Percentiles rank a stretch among this genome's conserved stretches.
phyloP scores from a whole-genome alignment of 805 yeast genomes.

The Teunomyces atbi region DNA sequence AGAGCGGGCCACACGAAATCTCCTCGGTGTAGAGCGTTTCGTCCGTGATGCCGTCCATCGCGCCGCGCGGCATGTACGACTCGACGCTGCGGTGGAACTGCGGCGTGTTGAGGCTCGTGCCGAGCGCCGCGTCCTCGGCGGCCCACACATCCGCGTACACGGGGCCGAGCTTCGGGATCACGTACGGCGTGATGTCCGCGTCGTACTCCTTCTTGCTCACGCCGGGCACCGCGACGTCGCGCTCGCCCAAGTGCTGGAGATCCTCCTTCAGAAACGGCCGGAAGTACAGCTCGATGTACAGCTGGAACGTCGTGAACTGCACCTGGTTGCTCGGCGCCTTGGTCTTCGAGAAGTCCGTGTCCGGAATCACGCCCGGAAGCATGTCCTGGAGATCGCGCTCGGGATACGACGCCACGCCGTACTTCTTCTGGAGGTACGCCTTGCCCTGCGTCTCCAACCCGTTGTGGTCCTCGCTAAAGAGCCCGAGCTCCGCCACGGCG shows the following conservation, averaged over 20 bases:
- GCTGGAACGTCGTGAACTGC: constrained; percentile 82
- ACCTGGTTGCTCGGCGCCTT: constrained; percentile 80
- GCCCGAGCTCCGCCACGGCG: constrained; percentile 58
- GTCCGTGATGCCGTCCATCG: constrained; percentile 57
- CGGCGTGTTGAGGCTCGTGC: constrained; percentile 46
- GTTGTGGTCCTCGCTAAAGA: constrained; percentile 59
- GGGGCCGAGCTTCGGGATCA: constrained; percentile 84
- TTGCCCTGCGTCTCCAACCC: constrained; percentile 67
- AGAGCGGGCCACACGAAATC: constrained; percentile 87
- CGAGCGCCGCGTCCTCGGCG: constrained; percentile 63
- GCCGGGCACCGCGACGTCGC: constrained; percentile 55
- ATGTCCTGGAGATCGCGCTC: constrained; percentile 67
- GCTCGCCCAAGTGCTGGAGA: constrained; percentile 63
- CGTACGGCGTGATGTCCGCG: constrained; percentile 65
- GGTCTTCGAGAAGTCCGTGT: constrained; percentile 76
- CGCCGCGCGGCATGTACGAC: constrained; percentile 55
- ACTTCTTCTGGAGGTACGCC: constrained; percentile 70
- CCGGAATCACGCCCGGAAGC: constrained; percentile 87
- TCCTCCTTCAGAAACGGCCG: constrained; percentile 80
- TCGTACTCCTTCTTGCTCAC: constrained; percentile 51
- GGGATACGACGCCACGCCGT: constrained; percentile 91
- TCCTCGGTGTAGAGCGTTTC: constrained; percentile 66
- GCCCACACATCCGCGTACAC: constrained; percentile 83
- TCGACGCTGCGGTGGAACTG: constrained; percentile 43
- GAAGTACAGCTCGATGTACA: constrained; percentile 83